phyloP scores from a whole-genome alignment of 2,329 filamentous ascomycete genomes.

The Rachicladosporium sp. region DNA sequence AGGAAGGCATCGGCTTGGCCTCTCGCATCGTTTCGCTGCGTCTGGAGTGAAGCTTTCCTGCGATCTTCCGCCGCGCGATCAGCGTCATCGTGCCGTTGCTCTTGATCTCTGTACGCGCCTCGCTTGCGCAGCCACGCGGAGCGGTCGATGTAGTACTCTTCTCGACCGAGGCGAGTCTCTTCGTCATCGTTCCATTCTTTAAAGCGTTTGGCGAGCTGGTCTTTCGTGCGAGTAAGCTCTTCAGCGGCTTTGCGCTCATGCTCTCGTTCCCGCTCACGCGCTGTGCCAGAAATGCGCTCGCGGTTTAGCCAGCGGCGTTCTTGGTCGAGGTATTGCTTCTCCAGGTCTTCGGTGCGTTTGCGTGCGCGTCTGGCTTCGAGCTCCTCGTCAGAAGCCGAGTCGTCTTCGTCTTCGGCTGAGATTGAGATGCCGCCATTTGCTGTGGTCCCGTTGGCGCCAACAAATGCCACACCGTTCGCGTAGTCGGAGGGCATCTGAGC shows the following conservation, averaged over 20 bases:
- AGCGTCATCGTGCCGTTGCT: slow-evolving; percentile 65
- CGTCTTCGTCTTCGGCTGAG: slow-evolving; percentile 66
- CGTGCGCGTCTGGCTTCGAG: slow-evolving; percentile 59
- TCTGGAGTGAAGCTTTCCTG: slow-evolving; percentile 48
- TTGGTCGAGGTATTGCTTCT: slow-evolving; percentile 72
- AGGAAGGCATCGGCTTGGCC: slow-evolving; percentile 87
- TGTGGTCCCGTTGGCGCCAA: slow-evolving; percentile 56
- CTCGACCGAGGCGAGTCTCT: slow-evolving; percentile 68
- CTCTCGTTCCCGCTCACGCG: slow-evolving; percentile 71
- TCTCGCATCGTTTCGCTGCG: slow-evolving; percentile 64
- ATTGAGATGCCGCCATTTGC: slow-evolving; percentile 30
- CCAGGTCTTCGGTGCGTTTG: slow-evolving; percentile 61
- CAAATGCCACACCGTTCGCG: slow-evolving; percentile 68
- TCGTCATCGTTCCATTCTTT: slow-evolving; percentile 79
- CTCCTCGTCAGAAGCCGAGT: slow-evolving; percentile 73
- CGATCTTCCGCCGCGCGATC: slow-evolving; percentile 70
- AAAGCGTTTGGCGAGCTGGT: slow-evolving; percentile 59
- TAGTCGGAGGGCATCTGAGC: slow-evolving; percentile 58
- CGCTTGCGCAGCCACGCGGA: slow-evolving; percentile 77
- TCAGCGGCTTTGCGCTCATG: slow-evolving; percentile 65
- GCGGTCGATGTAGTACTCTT: slow-evolving; percentile 79
- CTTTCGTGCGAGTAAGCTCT: slow-evolving; percentile 49
- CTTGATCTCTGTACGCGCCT: slow-evolving; percentile 57
- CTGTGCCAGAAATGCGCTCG: slow-evolving; percentile 70
- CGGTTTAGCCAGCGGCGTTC: slow-evolving; percentile 85